Conservation (phyloP, 2,329 filamentous ascomycete species). For the Epichloe scottii region DNA sequence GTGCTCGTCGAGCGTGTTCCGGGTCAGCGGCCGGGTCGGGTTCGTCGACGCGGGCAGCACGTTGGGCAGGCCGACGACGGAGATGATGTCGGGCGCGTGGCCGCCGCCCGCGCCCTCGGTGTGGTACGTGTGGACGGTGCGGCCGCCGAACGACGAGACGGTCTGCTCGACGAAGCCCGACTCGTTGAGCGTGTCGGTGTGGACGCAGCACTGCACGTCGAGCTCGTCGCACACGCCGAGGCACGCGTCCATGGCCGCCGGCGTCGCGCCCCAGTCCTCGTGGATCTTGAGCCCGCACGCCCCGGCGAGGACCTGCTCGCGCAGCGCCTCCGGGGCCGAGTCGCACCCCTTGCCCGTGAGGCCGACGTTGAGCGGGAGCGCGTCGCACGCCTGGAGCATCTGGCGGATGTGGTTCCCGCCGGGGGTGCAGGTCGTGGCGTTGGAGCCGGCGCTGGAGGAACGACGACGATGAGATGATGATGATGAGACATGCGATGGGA, state of each 20-base stretch:
- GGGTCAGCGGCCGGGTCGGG: conserved; percentile 79
- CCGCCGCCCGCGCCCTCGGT: conserved; percentile 92
- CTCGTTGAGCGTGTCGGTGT: conserved; percentile 93
- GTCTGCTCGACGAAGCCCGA: conserved; percentile 94
- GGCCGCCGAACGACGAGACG: conserved; percentile 68
- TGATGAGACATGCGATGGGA: neutral
- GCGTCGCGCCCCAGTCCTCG: conserved; percentile 91
- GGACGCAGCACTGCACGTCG: conserved; percentile 87
- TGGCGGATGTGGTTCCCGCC: conserved; percentile 69
- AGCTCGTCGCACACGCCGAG: conserved; percentile 76
- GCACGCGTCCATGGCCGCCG: conserved; percentile 82
- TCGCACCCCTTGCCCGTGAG: conserved; percentile 95
- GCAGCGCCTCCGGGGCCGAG: conserved; percentile 53
- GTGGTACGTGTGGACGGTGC: conserved; percentile 93
- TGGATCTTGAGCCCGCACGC: conserved; percentile 88
- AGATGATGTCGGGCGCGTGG: conserved; percentile 92
- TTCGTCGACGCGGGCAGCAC: conserved; percentile 87
- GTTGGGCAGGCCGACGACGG: conserved; percentile 76
- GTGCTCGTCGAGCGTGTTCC: conserved; percentile 90
- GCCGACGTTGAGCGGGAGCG: conserved; percentile 72
- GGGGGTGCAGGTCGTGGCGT: conserved; percentile 87
- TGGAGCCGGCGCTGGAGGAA: conserved; percentile 59
- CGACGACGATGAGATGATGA: too few species aligned
- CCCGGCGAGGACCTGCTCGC: conserved; percentile 71
- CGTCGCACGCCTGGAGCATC: conserved; percentile 82